Evolutionary conservation across 2,329 filamentous ascomycete species (phyloP), one percentile per base, ranked within the genome.

Genomic region (Ascochyta rabiei): DNA sequence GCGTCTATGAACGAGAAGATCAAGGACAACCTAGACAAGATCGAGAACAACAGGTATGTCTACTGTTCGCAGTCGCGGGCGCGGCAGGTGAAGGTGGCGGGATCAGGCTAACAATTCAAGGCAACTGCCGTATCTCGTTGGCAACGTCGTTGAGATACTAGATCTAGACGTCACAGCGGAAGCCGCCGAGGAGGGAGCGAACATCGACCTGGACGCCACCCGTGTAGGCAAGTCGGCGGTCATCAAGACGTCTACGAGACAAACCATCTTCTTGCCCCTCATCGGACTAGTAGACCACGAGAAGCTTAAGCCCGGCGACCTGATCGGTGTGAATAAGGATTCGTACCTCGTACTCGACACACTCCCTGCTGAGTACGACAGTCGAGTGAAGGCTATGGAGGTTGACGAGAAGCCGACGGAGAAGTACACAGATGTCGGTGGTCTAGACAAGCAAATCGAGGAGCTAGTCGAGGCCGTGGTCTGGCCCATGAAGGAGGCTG

Each of bases 401-500:
- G 95, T 99, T 7, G 95, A 99, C 71, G 96, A 99, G 84, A 99
- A 99, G 83, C 96, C 95, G 9, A 98, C 93, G 34, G 95, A 99
- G 79, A 96, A 98, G 80, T 99, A 99, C 80, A 95, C 89, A 49
- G 95, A 99, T 80, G 96, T 99, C 13, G 95, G 95, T 79, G 95
- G 95, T 46, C 78, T 99, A 69, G 93, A 97, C 79, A 99, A 99
- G 81, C 95, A 99, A 82, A 99, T 99, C 72, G 93, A 97, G 76
- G 96, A 99, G 80, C 84, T 99, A 49, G 93, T 99, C 8, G 95
- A 99, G 80, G 95, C 95, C 51, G 95, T 99, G 44, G 95, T 99
- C 26, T 98, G 93, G 93, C 95, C 95, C 2, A 99, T 99, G 95
- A 98, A 98, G 84, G 93, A 99, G 80, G 93, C 95, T 1, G 96